phyloP scores from a whole-genome alignment of 1,284 basidiomycete genomes.

The Volvariella volvacea region DNA sequence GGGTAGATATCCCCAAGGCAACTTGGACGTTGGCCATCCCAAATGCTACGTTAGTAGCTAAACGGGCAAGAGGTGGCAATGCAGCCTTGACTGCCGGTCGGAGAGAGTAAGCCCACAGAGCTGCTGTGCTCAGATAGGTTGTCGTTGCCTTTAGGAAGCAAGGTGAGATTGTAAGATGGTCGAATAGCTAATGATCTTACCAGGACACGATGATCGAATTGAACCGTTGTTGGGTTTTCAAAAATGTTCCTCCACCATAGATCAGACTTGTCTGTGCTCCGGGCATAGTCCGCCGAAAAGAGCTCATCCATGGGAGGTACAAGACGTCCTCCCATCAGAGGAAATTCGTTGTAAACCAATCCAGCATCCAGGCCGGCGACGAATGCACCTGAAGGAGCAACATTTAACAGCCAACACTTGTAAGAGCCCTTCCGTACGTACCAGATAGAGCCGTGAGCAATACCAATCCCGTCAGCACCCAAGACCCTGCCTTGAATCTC shows the following conservation, averaged over 20 bases:
- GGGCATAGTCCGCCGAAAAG: constrained; percentile 71
- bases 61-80: constrained; percentile 64
- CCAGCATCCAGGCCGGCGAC: constrained; percentile 98
- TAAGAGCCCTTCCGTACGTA: constrained; percentile 23
- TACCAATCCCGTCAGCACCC: constrained; percentile 68
- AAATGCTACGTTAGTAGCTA: constrained; percentile 64
- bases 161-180: constrained; percentile 2
- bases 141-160: constrained; percentile 58
- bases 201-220: constrained; percentile 92
- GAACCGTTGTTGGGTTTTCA: constrained; percentile 97
- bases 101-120: constrained; percentile 56
- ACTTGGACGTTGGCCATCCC: constrained; percentile 86
- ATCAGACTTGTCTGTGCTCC: constrained; percentile 62
- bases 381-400: constrained; percentile 71
- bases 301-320: constrained; percentile 84
- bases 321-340: constrained; percentile 88
- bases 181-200: constrained; percentile 38
- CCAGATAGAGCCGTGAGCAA: constrained; percentile 89
- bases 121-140: constrained; percentile 68
- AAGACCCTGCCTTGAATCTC: constrained; percentile 55
- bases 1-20: constrained; percentile 83
- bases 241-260: constrained; percentile 90
- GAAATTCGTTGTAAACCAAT: constrained; percentile 96
- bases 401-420: constrained; percentile 8
- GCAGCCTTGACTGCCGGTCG: constrained; percentile 46